phyloP scores from a whole-genome alignment of 805 yeast genomes.

The Yarrowia phangngaensis region DNA sequence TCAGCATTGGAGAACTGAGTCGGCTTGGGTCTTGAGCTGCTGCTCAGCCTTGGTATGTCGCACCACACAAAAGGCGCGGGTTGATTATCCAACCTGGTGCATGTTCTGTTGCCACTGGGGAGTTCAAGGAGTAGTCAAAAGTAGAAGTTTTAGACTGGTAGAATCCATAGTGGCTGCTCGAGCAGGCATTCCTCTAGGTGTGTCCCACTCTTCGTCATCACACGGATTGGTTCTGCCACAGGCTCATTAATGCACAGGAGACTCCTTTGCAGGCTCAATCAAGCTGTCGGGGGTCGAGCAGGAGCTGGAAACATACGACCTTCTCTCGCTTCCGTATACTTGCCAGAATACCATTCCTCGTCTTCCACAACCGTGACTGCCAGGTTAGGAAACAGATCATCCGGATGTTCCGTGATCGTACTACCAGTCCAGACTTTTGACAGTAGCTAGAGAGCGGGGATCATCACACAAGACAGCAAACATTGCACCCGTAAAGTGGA shows the following conservation, averaged over 20 bases:
- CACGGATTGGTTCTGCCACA: constrained; percentile 27
- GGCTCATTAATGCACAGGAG: constrained; percentile 32
- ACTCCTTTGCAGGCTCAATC: neutral
- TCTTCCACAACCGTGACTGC: constrained; percentile 77
- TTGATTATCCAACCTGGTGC: constrained; percentile 29
- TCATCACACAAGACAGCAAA: too few relatives aligned
- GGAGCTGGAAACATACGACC: constrained; percentile 15
- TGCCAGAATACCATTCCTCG: constrained; percentile 87
- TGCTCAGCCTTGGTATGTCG: too few relatives aligned
- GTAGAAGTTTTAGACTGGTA: constrained; percentile 12
- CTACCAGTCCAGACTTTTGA: too few relatives aligned
- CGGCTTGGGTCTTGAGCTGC: too few relatives aligned
- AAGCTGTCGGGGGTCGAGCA: constrained; percentile 24
- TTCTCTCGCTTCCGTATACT: constrained; percentile 42
- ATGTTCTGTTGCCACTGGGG: constrained; percentile 30
- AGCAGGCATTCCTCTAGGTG: constrained; percentile 11
- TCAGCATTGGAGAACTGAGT: too few relatives aligned
- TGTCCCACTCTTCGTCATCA: constrained; percentile 28
- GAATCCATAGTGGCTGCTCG: constrained; percentile 13
- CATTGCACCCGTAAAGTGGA: too few relatives aligned
- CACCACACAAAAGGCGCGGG: neutral
- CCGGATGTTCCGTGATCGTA: constrained; percentile 77
- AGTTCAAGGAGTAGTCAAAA: constrained; percentile 31
- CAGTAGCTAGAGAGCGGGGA: too few relatives aligned
- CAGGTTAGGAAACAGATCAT: constrained; percentile 71